Base-by-base conservation (phyloP, 768 basidiomycete genomes). In the Boletus huronensis region DNA sequence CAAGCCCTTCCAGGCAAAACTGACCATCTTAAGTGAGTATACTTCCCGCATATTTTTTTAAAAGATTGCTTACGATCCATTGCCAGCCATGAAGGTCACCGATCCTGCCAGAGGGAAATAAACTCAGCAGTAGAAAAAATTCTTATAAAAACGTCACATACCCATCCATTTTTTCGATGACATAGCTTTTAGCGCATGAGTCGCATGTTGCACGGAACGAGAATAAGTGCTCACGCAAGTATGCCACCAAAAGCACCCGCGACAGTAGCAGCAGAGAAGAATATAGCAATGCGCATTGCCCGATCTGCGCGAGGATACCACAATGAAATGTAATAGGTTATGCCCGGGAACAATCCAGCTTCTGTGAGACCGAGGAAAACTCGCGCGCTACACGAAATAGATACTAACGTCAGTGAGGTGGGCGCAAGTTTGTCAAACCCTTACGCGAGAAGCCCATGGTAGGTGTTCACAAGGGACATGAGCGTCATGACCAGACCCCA, bases 291-390 rank as follows among this genome's bases (percentile, higher is more conserved):
- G 26, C 84, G 78, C 60, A 69, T 71, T 17, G 80, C 82, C 41
- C 83, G 78, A 61, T 87, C 84, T 49, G 72, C 70, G 34, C 79
- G 73, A 10, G 81, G 76, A 63, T 88, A 82, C 84, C 84, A 86
- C 46, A 82, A 65, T 11, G 80, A 82, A 41, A 83, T 70, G 39
- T 73, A 76, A 52, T 77, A 80, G 2, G 70, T 72, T 51, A 77
- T 65, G 1, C 74, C 74, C 0, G 76, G 72, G 52, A 74, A 72
- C 21, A 78, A 56, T 36, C 82, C 80, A 42, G 74, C 77, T 60
- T 80, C 80, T 29, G 77, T 67, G 29, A 79, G 60, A 45, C 79
- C 80, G 14, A 81, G 72, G 57, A 80, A 74, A 39, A 76, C 26
- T 10, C 77, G 70, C 23, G 70, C 69, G 29, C 75, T 78, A 52